phyloP scores from a whole-genome alignment of 2,329 filamentous ascomycete genomes.

The Penicillium sumatraense region DNA sequence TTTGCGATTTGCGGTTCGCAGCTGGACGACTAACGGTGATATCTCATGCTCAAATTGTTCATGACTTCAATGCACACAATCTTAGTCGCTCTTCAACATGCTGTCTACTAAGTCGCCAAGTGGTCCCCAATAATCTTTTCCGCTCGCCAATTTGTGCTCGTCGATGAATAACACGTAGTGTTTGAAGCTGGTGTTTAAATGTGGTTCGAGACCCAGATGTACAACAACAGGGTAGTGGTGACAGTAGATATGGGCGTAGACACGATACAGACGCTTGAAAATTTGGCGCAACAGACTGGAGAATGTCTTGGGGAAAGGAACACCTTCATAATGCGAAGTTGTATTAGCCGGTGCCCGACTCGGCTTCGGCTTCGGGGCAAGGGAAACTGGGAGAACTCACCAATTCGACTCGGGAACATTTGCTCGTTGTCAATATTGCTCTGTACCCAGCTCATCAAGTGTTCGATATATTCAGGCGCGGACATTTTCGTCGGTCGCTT shows the following conservation, averaged over 20 bases:
- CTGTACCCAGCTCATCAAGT: conserved; percentile 97
- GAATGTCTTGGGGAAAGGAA: conserved; percentile 94
- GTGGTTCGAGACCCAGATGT: conserved; percentile 91
- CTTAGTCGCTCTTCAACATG: conserved; percentile 90
- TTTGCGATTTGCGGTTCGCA: not conserved
- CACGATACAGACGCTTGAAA: conserved; percentile 98
- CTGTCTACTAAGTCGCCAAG: conserved; percentile 95
- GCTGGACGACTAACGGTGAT: conserved; percentile 8
- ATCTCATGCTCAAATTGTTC: conserved; percentile 18
- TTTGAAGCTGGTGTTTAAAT: conserved; percentile 99
- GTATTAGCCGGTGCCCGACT: not conserved
- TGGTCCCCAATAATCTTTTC: conserved; percentile 97
- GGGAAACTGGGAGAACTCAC: conserved; percentile 50
- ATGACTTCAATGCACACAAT: not conserved
- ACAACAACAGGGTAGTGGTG: conserved; percentile 98
- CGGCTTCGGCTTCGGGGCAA: too few species aligned
- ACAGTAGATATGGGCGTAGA: conserved; percentile 99
- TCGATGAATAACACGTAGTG: conserved; percentile 99
- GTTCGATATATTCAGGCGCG: conserved; percentile 95
- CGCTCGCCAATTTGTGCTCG: conserved; percentile 88
- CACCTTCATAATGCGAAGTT: conserved; percentile 57
- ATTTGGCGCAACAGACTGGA: conserved; percentile 87
- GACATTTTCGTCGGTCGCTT: conserved; percentile 98
- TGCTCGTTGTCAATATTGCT: conserved; percentile 93
- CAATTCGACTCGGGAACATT: conserved; percentile 92